phyloP scores from a whole-genome alignment of 805 yeast species.

The Metschnikowia gelsemii region DNA sequence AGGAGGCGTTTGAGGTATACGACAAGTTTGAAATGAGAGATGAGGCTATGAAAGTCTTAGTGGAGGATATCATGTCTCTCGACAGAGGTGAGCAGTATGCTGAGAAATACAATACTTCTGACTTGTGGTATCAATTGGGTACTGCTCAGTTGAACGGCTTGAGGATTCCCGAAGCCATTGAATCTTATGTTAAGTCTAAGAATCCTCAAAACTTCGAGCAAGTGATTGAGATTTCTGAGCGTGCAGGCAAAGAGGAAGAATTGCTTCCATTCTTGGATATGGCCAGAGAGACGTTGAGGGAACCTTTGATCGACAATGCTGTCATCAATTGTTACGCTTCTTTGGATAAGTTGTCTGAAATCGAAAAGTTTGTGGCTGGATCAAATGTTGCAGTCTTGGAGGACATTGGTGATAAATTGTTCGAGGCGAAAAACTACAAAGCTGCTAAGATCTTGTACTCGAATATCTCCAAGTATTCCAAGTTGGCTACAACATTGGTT shows the following conservation, averaged over 20 bases:
- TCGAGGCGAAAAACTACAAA: conserved; percentile 75
- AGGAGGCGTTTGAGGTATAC: conserved; percentile 93
- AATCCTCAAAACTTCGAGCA: conserved; percentile 88
- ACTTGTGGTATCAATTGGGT: conserved; percentile 93
- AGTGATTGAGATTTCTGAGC: conserved; percentile 91
- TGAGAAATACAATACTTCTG: conserved; percentile 81
- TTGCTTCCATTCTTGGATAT: conserved; percentile 78
- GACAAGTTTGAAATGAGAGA: conserved; percentile 74
- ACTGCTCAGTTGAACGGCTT: conserved; percentile 93
- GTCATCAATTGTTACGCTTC: conserved; percentile 84
- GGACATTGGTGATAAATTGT: conserved; percentile 86
- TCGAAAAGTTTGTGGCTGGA: conserved; percentile 78
- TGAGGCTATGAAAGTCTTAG: conserved; percentile 85
- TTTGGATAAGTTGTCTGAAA: conserved; percentile 69
- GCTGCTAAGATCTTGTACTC: conserved; percentile 90
- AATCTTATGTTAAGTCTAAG: conserved; percentile 86
- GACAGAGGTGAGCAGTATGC: conserved; percentile 95
- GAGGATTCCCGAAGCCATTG: conserved; percentile 87
- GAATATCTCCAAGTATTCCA: conserved; percentile 89
- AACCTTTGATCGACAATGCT: conserved; percentile 91
- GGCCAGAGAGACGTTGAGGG: conserved; percentile 91
- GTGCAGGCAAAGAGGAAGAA: conserved; percentile 95
- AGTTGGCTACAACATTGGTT: conserved; percentile 94
- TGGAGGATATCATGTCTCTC: conserved; percentile 88
- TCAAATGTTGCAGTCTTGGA: conserved; percentile 94